These are phyloP conservation scores for Parietaria judaica DNA, from an alignment of 306 rosid species.

Conservation along the genomic window DNA sequence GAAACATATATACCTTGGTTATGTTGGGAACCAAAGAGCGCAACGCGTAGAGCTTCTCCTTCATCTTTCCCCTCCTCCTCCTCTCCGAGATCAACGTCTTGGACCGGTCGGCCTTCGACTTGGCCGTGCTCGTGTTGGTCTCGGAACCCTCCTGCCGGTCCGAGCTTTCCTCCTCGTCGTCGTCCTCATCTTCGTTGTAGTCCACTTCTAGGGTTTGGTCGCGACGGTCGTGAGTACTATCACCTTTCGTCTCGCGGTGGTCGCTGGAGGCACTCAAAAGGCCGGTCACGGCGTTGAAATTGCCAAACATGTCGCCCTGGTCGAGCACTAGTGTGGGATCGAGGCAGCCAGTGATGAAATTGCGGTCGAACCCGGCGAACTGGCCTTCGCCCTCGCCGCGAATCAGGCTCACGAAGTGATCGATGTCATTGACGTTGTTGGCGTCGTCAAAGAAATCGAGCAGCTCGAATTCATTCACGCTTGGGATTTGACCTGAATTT, in stretches of 20 bases:
- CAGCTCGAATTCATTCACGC: constrained; percentile 5
- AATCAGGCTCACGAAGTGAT: constrained; percentile 4
- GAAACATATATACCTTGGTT: constrained; percentile 36
- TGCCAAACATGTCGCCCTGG: background rate
- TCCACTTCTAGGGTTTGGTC: background rate
- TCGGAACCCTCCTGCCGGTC: constrained; percentile 1
- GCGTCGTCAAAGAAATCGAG: constrained; percentile 4
- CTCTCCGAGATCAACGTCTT: constrained; percentile 68
- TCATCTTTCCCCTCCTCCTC: constrained; percentile 65
- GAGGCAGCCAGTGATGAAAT: background rate
- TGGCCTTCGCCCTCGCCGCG: background rate
- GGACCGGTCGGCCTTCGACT: constrained; percentile 42
- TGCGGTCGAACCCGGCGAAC: background rate
- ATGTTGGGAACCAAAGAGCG: constrained; percentile 74
- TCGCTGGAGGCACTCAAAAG: background rate
- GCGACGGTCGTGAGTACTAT: background rate
- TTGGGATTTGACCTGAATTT: background rate
- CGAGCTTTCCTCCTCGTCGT: background rate
- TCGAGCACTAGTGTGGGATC: background rate
- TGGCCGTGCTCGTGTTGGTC: constrained; percentile 4
- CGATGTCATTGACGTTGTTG: background rate
- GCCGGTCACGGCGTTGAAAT: background rate
- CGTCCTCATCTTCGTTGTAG: background rate
- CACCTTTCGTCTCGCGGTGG: background rate
- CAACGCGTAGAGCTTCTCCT: constrained; percentile 80